Percentiles rank a stretch among this genome's conserved stretches.
Conservation (phyloP, 192 early-diverging fungal species). For the Coemansia sp. region DNA sequence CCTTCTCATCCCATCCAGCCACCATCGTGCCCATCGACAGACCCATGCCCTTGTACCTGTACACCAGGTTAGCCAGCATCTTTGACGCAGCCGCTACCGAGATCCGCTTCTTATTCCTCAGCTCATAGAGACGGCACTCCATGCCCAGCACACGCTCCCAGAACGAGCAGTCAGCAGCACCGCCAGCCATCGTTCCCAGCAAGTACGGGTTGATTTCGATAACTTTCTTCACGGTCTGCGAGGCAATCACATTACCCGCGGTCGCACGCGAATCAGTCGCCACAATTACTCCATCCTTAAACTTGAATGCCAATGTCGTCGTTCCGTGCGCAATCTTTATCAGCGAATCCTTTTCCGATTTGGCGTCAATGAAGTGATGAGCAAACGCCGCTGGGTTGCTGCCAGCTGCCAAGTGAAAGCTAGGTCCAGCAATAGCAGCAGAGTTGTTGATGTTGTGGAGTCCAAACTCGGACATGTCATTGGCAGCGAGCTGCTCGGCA, state of each 20-base stretch:
- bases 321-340: conserved; percentile 97
- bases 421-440: conserved; percentile 1
- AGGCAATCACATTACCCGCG: conserved; percentile 76
- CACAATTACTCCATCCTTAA: conserved; percentile 90
- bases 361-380: conserved; percentile 75
- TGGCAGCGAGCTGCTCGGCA: conserved; percentile 36
- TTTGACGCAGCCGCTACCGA: conserved; percentile 98
- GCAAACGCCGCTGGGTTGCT: conserved; percentile 84
- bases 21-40: conserved; percentile 99
- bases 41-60: conserved; percentile 98
- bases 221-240: conserved; percentile 96
- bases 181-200: conserved; percentile 98
- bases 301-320: conserved; percentile 98
- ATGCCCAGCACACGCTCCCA: conserved; percentile 98
- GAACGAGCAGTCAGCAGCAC: conserved; percentile 97
- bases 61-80: conserved; percentile 95
- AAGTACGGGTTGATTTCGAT: conserved; percentile 99
- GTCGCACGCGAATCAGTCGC: conserved; percentile 97
- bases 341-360: conserved; percentile 71
- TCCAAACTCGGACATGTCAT: conserved; percentile 12
- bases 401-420: conserved; percentile 38
- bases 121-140: conserved; percentile 90
- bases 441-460: background rate
- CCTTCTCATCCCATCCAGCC: conserved; percentile 92
- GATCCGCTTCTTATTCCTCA: conserved; percentile 98